Percentiles rank a stretch among this genome's conserved stretches.
Conservation (phyloP, 2,329 filamentous ascomycete genomes). For the Hypoxylon sp. region DNA sequence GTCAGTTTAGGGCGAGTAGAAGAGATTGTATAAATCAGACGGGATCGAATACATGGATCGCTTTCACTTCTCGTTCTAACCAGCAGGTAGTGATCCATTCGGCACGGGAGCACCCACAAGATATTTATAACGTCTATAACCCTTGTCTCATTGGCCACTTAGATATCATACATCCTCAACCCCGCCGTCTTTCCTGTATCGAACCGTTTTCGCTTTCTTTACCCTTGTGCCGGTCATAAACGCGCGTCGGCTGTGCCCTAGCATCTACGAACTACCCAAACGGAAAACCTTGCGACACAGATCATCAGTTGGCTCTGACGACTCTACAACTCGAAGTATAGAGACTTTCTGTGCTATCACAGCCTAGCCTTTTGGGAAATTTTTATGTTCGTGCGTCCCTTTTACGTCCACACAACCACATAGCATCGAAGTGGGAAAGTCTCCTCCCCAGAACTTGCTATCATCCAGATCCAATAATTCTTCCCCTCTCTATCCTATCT, state of each 20-base stretch:
- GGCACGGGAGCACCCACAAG: constrained; percentile 33
- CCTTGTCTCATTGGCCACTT: constrained; percentile 33
- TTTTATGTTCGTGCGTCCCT: constrained; percentile 41
- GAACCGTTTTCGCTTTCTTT: constrained; percentile 22
- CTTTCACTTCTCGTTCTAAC: constrained; percentile 33
- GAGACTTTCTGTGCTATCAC: constrained; percentile 12
- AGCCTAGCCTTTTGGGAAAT: constrained; percentile 9
- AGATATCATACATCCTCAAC: constrained; percentile 42
- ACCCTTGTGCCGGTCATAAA: constrained; percentile 26
- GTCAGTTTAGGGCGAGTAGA: constrained; percentile 9
- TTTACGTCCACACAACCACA: constrained; percentile 19
- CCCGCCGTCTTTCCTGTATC: constrained; percentile 41
- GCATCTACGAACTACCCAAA: constrained; percentile 15
- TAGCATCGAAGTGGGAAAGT: constrained; percentile 3
- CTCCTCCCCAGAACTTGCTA: constrained; percentile 2
- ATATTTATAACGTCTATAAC: constrained; percentile 41
- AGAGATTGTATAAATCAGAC: constrained; percentile 49
- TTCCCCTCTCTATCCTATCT: constrained; percentile 9
- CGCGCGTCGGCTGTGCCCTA: constrained; percentile 15
- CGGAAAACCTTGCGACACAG: constrained; percentile 11
- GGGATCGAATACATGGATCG: constrained; percentile 47
- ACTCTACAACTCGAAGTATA: constrained; percentile 17
- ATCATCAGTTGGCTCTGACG: constrained; percentile 20
- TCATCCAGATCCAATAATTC: neutral
- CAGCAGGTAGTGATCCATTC: constrained; percentile 33